These are phyloP conservation scores for Neurospora terricola DNA, from an alignment of 495 filamentous ascomycete species.

Conservation along the genomic window DNA sequence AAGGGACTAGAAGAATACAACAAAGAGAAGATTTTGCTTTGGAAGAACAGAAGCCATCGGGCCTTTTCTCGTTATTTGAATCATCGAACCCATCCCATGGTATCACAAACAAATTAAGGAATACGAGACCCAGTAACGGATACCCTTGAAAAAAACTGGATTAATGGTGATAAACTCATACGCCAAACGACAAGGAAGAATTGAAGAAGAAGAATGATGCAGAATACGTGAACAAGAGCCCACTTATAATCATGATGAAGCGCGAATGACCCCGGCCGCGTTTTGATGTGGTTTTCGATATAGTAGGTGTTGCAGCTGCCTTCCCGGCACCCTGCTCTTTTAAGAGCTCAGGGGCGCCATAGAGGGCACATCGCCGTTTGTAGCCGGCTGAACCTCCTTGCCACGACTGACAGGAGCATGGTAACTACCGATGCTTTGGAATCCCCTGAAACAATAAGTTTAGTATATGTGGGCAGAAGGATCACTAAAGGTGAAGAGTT, in stretches of 20 bases:
- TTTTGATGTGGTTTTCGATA: too few species aligned
- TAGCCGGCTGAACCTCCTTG: slow-evolving; percentile 19
- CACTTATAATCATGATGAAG: background rate
- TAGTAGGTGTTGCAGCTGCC: background rate
- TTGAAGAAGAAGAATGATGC: background rate
- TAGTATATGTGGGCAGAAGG: background rate
- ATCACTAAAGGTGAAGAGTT: background rate
- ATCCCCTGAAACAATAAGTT: too few species aligned
- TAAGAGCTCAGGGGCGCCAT: background rate
- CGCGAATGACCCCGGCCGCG: background rate
- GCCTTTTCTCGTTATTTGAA: background rate
- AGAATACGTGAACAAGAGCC: background rate
- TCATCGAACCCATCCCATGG: background rate
- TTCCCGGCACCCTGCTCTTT: background rate
- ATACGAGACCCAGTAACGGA: background rate
- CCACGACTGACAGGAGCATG: slow-evolving; percentile 25
- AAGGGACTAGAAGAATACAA: background rate
- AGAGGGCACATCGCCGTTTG: background rate
- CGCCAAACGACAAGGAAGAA: background rate
- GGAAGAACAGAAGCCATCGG: background rate
- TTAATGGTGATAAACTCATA: background rate
- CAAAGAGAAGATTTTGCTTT: background rate
- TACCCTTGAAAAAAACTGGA: background rate
- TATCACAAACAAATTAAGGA: background rate
- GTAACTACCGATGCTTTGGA: slow-evolving; percentile 32